Base-by-base conservation (phyloP, 148 eudicot species). In the Beta vulgaris region DNA sequence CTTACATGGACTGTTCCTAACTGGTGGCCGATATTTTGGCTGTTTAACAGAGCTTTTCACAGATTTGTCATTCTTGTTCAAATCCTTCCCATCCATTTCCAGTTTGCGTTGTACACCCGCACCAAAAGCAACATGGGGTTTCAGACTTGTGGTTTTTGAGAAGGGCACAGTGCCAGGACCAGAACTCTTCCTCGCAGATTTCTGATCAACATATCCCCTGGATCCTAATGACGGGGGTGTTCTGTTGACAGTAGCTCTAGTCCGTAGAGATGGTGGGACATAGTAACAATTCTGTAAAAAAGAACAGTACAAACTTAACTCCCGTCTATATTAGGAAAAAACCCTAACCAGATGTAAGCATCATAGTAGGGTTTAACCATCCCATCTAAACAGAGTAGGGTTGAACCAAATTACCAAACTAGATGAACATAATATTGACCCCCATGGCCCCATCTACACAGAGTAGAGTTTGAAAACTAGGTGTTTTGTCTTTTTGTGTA, bases 21-120 rank as follows among this genome's bases (percentile, higher is more conserved):
- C 86, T 40, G 97, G 91, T 48, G 97, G 97, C 42, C 86, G 86
- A 55, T 90, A 90, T 72, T 75, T 88, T 48, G 79, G 87, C 44
- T 76, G 87, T 75, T 73, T 86, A 32, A 54, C 81, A 58, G 76
- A 40, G 71, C 53, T 82, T 73, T 84, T 87, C 29, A 76, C 32
- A 64, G 82, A 68, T 73, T 80, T 88, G 62, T 84, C 87, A 55
- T 77, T 87, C 86, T 86, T 92, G 73, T 65, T 83, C 34, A 78
- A 60, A 77, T 84, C 87, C 85, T 88, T 84, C 58, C 72, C 79
- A 81, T 78, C 89, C 90, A 91, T 76, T 82, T 88, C 91, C 81
- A 85, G 78, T 77, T 91, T 88, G 39, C 88, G 84, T 59, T 88
- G 96, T 46, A 84, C 89, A 58, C 92, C 81, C 72, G 87, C 75